These are phyloP conservation scores for Acanthamoeba rhysodes DNA, from an alignment of 208 protist genomes.

Conservation along the genomic window DNA sequence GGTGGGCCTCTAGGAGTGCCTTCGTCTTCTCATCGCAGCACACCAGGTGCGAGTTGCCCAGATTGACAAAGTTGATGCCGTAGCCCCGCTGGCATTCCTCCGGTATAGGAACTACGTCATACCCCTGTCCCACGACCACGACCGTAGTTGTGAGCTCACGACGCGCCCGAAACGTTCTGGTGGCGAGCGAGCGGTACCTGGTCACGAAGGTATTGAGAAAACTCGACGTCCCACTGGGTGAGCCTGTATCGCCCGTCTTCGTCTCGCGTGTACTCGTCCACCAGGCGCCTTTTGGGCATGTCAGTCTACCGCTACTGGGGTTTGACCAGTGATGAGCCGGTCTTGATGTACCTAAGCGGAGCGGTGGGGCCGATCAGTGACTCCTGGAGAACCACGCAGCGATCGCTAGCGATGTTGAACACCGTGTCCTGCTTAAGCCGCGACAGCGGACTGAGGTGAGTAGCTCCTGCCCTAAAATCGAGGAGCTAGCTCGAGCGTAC, in stretches of 20 bases:
- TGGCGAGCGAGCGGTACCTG: background rate
- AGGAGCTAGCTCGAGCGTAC: background rate
- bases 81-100: constrained; percentile 82
- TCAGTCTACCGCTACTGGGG: background rate
- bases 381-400: constrained; percentile 81
- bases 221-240: constrained; percentile 40
- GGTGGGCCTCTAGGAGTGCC: constrained; percentile 32
- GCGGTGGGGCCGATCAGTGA: constrained; percentile 78
- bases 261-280: constrained; percentile 84
- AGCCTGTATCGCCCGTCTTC: constrained; percentile 44
- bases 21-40: constrained; percentile 75
- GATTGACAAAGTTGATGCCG: constrained; percentile 87
- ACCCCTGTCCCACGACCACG: constrained; percentile 64
- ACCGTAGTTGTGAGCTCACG: background rate
- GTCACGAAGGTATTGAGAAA: constrained; percentile 63
- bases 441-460: background rate
- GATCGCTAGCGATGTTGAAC: constrained; percentile 81
- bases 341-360: background rate
- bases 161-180: background rate
- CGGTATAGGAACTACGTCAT: constrained; percentile 81
- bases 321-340: too few species aligned
- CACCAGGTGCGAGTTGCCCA: constrained; percentile 81
- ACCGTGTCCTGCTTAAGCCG: constrained; percentile 81
- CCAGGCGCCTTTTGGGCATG: constrained; percentile 63
- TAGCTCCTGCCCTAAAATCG: background rate